phyloP scores from a whole-genome alignment of 176 grass and related monocot species.

The Aegilops tauschii region DNA sequence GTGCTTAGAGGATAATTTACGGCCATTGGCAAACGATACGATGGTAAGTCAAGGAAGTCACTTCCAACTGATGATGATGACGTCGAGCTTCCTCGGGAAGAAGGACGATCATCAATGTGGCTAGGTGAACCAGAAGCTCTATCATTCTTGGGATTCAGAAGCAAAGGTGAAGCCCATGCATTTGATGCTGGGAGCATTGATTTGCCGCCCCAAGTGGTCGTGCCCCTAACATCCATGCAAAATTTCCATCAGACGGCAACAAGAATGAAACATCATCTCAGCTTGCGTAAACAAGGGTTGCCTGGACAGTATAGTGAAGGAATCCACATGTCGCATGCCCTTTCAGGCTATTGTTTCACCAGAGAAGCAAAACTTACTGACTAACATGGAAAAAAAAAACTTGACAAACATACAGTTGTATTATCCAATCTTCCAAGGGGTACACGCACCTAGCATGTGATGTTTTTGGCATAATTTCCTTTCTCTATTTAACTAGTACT shows the following conservation, averaged over 20 bases:
- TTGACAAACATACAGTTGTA: not conserved
- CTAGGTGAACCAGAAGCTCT: constrained; percentile 34
- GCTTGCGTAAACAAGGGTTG: not conserved
- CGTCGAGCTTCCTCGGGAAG: constrained; percentile 50
- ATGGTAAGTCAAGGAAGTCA: constrained; percentile 45
- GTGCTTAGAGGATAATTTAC: constrained; percentile 42
- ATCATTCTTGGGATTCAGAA: constrained; percentile 52
- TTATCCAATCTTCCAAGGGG: not conserved
- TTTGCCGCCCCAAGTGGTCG: constrained; percentile 39
- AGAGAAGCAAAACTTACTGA: not conserved
- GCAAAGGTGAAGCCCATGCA: constrained; percentile 49
- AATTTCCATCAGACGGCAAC: not conserved
- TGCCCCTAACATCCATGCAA: constrained; percentile 40
- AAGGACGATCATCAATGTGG: constrained; percentile 43
- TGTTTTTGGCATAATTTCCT: not conserved
- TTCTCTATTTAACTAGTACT: not conserved
- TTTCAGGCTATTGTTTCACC: not conserved
- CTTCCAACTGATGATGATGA: constrained; percentile 39
- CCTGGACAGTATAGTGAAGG: not conserved
- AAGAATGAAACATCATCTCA: not conserved
- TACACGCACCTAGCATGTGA: not conserved
- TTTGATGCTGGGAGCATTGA: constrained; percentile 41
- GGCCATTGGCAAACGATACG: constrained; percentile 23
- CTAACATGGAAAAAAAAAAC: not conserved
- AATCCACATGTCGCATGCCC: not conserved